These are phyloP conservation scores for Rheum nobile DNA, from an alignment of 148 eudicot genomes.

Conservation along the genomic window DNA sequence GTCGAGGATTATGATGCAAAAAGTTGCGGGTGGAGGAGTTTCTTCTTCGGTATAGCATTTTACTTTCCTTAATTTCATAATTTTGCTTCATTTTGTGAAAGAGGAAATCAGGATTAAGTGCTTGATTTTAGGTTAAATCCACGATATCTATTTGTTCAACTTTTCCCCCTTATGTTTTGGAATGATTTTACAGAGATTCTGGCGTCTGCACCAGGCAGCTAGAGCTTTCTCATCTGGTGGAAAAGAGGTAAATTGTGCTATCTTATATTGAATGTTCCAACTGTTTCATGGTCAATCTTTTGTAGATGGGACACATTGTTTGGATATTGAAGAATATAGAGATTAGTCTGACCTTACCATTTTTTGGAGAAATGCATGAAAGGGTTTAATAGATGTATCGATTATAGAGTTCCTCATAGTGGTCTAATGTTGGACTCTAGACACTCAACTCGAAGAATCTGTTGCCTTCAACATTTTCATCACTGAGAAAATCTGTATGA, in stretches of 20 bases:
- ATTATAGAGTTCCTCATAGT: not conserved
- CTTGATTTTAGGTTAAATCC: not conserved
- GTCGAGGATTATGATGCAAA: constrained; percentile 8
- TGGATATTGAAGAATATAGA: not conserved
- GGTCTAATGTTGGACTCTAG: not conserved
- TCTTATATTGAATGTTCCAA: not conserved
- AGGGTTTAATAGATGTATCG: not conserved
- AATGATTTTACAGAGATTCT: not conserved
- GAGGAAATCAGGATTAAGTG: not conserved
- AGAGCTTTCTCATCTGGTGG: constrained; percentile 2
- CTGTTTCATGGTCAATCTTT: not conserved
- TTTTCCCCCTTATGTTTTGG: not conserved
- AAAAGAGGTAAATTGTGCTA: not conserved
- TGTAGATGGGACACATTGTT: not conserved
- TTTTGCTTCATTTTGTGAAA: not conserved
- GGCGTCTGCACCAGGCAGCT: constrained; percentile 6
- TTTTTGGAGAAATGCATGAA: not conserved
- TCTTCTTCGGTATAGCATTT: constrained; percentile 5
- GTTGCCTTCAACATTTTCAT: not conserved
- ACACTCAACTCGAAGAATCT: not conserved
- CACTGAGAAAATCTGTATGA: not conserved
- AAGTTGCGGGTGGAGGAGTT: constrained; percentile 3
- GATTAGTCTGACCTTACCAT: not conserved
- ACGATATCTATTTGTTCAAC: not conserved
- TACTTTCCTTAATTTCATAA: not conserved